phyloP scores from a whole-genome alignment of 306 rosid species.

The Canavalia gladiata region DNA sequence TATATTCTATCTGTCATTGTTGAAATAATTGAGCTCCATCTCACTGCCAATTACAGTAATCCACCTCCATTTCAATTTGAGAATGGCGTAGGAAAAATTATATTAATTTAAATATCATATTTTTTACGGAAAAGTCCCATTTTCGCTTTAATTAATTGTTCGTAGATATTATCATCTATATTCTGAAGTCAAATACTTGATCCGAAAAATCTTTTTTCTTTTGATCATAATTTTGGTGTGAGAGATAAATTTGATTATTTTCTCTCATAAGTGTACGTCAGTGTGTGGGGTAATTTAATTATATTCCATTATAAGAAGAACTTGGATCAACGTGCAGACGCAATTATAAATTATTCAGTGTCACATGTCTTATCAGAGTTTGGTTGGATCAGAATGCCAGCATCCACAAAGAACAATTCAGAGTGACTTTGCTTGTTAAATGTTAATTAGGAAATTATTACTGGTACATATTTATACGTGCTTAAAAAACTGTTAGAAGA shows the following conservation, averaged over 20 bases:
- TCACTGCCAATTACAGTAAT: neutral
- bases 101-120: constrained; percentile 11
- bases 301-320: constrained; percentile 40
- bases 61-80: neutral
- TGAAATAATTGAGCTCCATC: constrained; percentile 15
- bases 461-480: no score
- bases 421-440: neutral
- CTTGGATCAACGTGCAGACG: constrained; percentile 23
- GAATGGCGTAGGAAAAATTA: neutral
- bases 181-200: constrained; percentile 3
- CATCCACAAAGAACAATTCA: neutral
- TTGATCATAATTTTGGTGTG: constrained; percentile 29
- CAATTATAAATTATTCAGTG: constrained; percentile 51
- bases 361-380: constrained; percentile 58
- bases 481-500: no score
- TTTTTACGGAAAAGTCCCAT: neutral
- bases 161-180: constrained; percentile 2
- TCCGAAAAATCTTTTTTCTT: neutral
- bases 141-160: neutral
- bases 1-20: constrained; percentile 13
- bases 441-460: constrained; percentile 3
- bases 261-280: neutral
- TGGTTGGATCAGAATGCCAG: constrained; percentile 49
- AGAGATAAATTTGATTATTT: neutral
- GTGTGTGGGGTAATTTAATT: constrained; percentile 42